phyloP scores from a whole-genome alignment of 2,329 filamentous ascomycete species.

The Penicillium sp. region DNA sequence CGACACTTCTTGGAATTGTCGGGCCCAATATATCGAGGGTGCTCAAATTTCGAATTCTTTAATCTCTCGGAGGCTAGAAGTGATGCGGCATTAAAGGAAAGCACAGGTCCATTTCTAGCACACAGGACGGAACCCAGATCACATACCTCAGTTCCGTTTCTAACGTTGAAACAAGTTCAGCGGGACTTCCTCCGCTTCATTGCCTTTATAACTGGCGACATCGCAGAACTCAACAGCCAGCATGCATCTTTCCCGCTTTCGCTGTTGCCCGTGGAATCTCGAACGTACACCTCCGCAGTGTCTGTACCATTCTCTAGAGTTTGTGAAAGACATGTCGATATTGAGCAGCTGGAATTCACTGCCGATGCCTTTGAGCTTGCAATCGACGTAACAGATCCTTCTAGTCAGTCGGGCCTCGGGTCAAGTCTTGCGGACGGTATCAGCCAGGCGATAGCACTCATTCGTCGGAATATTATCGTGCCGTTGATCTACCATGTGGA shows the following conservation, averaged over 20 bases:
- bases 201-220: conserved; percentile 54
- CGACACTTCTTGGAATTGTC: conserved; percentile 56
- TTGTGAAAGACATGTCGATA: conserved; percentile 54
- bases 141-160: conserved; percentile 54
- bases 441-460: conserved; percentile 58
- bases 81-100: conserved; percentile 26
- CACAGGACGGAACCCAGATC: conserved; percentile 40
- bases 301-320: conserved; percentile 61
- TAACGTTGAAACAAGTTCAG: conserved; percentile 67
- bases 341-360: conserved; percentile 65
- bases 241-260: conserved; percentile 61
- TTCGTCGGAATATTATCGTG: conserved; percentile 62
- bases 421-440: conserved; percentile 50
- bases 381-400: conserved; percentile 43
- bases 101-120: conserved; percentile 27
- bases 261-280: conserved; percentile 58
- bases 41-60: conserved; percentile 74
- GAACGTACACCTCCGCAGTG: conserved; percentile 66
- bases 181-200: conserved; percentile 69
- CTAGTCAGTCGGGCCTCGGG: conserved; percentile 33
- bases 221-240: conserved; percentile 32
- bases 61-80: conserved; percentile 62
- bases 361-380: conserved; percentile 66
- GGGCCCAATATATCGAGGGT: conserved; percentile 58
- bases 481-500: conserved; percentile 58